Conservation (phyloP, 768 basidiomycete genomes). For the Lyophyllum shimeji region DNA sequence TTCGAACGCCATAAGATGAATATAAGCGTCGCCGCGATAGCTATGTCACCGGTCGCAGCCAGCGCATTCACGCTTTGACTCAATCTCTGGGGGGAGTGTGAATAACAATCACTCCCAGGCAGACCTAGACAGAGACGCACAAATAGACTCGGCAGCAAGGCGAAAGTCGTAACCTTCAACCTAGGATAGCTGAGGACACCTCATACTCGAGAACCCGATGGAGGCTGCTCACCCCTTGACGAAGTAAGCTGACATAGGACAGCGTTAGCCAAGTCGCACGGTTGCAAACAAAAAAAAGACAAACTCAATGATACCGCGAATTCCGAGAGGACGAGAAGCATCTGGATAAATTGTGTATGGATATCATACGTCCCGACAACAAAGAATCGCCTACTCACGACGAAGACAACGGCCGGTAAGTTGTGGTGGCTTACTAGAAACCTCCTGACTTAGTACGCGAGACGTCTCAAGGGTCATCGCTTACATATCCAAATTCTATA, state of each 20-base stretch:
- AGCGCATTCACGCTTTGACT: conserved; percentile 11
- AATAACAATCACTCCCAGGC: neutral
- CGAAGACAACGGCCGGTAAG: neutral
- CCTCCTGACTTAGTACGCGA: neutral
- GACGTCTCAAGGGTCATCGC: neutral
- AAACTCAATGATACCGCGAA: conserved; percentile 9
- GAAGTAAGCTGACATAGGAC: conserved; percentile 6
- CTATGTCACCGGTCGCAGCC: conserved; percentile 10
- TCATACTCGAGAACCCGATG: neutral
- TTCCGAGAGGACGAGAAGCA: conserved; percentile 10
- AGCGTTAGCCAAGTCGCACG: neutral
- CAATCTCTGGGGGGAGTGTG: neutral
- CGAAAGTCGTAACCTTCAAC: conserved; percentile 1
- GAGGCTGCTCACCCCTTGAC: conserved; percentile 1
- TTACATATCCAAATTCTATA: conserved; percentile 14
- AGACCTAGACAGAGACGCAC: neutral
- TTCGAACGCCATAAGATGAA: conserved; percentile 6
- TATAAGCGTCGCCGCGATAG: conserved; percentile 8
- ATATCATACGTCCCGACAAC: neutral
- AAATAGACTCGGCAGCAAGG: conserved; percentile 3
- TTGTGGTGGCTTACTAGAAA: conserved; percentile 7
- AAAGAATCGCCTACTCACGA: neutral
- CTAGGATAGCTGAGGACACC: neutral
- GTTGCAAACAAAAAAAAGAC: neutral
- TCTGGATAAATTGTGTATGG: neutral